Evolutionary conservation across 2,329 filamentous ascomycete genomes (phyloP).

Genomic region (Ophiostoma sp.): DNA sequence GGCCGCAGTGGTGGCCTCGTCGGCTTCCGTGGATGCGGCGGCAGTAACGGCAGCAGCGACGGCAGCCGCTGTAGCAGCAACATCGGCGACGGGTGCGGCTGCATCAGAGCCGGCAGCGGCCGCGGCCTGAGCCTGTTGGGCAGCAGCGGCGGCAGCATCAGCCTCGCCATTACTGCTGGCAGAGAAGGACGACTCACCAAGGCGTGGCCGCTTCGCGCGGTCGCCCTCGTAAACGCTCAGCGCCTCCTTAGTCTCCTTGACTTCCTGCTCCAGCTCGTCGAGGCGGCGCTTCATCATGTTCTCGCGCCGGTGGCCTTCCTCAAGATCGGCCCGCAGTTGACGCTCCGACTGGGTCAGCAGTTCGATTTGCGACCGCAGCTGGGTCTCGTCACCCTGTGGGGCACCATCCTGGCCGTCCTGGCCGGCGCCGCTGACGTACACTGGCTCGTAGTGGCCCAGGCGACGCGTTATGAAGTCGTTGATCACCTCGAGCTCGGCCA

Average conservation of each 20-base stretch:
- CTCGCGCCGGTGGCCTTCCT: constrained; percentile 76
- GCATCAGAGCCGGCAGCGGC: neutral
- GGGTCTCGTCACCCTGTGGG: constrained; percentile 54
- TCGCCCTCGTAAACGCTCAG: constrained; percentile 34
- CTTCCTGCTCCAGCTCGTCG: constrained; percentile 71
- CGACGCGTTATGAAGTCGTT: constrained; percentile 77
- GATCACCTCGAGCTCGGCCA: constrained; percentile 93
- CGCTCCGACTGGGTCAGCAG: constrained; percentile 57
- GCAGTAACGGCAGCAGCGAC: constrained; percentile 15
- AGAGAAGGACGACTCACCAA: constrained; percentile 27
- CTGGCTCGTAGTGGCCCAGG: constrained; percentile 66
- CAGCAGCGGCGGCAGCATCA: constrained; percentile 7
- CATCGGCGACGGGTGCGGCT: neutral
- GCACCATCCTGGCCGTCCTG: constrained; percentile 31
- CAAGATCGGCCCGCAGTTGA: constrained; percentile 62
- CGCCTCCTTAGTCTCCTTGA: constrained; percentile 42
- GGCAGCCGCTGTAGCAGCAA: constrained; percentile 7
- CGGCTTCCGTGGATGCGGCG: neutral
- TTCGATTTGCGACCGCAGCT: constrained; percentile 50
- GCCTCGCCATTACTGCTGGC: neutral
- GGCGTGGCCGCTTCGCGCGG: constrained; percentile 37
- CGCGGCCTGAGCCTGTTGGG: neutral
- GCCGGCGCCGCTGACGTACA: constrained; percentile 57
- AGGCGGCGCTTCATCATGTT: constrained; percentile 78
- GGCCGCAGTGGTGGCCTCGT: neutral